phyloP scores from a whole-genome alignment of 805 yeast genomes.

The Monosporozyma aerobia region DNA sequence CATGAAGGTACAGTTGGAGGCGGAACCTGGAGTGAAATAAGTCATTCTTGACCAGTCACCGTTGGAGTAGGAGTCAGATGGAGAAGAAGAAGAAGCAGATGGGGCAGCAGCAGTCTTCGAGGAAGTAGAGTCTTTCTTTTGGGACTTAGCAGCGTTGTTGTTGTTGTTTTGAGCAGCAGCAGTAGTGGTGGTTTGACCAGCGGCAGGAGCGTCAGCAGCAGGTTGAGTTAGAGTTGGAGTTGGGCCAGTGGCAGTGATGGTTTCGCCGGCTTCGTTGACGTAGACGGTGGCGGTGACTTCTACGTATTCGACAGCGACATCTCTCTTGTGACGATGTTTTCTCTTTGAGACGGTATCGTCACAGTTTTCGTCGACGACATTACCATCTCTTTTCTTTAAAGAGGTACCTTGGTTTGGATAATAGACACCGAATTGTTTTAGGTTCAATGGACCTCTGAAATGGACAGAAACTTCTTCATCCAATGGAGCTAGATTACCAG shows the following conservation, averaged over 20 bases:
- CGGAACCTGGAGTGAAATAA: conserved; percentile 64
- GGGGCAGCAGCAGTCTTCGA: conserved; percentile 26
- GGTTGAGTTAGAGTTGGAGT: conserved; percentile 63
- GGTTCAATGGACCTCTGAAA: conserved; percentile 64
- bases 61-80: conserved; percentile 31
- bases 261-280: conserved; percentile 49
- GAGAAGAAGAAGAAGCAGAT: conserved; percentile 22
- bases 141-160: background rate
- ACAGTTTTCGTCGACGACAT: conserved; percentile 30
- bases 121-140: conserved; percentile 14
- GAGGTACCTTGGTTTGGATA: conserved; percentile 46
- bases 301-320: conserved; percentile 51
- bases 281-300: conserved; percentile 72
- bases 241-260: conserved; percentile 37
- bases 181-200: conserved; percentile 9
- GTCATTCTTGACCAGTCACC: conserved; percentile 69
- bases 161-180: conserved; percentile 4
- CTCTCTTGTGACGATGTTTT: conserved; percentile 48
- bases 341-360: conserved; percentile 5
- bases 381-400: conserved; percentile 34
- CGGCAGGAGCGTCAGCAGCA: conserved; percentile 41
- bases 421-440: conserved; percentile 76
- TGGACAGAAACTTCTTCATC: conserved; percentile 66
- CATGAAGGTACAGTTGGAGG: conserved; percentile 69
- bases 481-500: conserved; percentile 58